Evolutionary conservation across 768 basidiomycete species (phyloP), one percentile per base, ranked within the genome.

Genomic region (Phaffia australis): DNA sequence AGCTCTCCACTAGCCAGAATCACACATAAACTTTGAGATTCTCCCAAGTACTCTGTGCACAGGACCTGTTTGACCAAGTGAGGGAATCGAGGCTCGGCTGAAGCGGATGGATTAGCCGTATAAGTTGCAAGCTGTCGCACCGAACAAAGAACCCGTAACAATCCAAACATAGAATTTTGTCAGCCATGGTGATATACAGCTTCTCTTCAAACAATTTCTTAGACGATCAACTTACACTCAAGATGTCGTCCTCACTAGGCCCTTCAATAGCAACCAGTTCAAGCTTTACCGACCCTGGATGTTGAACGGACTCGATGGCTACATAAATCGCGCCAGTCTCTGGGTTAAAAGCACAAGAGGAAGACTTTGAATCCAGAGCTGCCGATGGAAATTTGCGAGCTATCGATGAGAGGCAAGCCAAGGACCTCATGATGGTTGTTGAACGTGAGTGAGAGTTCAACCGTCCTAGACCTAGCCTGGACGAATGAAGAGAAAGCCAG

Each of bases 1-100:
- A 98, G 90, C 72, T 95, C 93, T 60, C 94, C 94, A 9, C 83
- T 82, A 8, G 83, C 81, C 70, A 85, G 83, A 18, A 94, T 81
- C 11, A 85, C 74, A 5, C 81, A 83, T 14, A 97, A 77, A 1
- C 80, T 79, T 57, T 84, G 80, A n/a, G 81, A 80, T 70, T 95
- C 92, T 4, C 86, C 79, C 30, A 91, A 78, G 57, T 89, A 82
- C 61, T 82, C 81, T 64, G 92, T 79, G 30, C 60, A 57, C 55
- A 67, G 42, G 0, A 67, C 60, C 27, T 67, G 60, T 21, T 25
- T 49, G 29, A 30, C 42, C n/a, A 29, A 18, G 30, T 83, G 83
- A n/a, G 51, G 15, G 59, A 52, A 56, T 5, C 32, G 59, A 27
- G 65, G 49, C 5, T 47, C 19, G 49, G 56, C 60, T 0, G 48